These are phyloP conservation scores for Chaetoceros tenuissimus DNA, from an alignment of 108 stramenopile genomes.

Conservation along the genomic window DNA sequence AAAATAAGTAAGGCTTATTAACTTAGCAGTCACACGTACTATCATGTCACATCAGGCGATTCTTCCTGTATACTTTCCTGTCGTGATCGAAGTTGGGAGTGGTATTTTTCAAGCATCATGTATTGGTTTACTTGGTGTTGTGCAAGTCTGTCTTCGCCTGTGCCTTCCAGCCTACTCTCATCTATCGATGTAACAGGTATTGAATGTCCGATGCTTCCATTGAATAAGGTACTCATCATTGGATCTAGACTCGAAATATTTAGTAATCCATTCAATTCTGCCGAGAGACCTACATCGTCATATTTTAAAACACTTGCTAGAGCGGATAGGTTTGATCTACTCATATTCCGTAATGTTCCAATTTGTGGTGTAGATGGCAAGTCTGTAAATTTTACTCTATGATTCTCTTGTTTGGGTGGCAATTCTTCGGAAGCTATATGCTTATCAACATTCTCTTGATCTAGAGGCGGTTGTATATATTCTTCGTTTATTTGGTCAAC, in stretches of 20 bases:
- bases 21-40: no score
- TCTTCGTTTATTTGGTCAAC: conserved; percentile 12
- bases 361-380: background rate
- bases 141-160: no score
- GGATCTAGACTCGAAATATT: conserved; percentile 25
- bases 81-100: background rate
- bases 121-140: no score
- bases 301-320: conserved; percentile 29
- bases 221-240: background rate
- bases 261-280: conserved; percentile 31
- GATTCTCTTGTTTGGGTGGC: background rate
- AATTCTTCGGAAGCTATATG: conserved; percentile 30
- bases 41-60: no score
- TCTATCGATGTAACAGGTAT: background rate
- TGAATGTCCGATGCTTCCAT: background rate
- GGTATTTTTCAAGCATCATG: conserved; percentile 8
- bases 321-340: background rate
- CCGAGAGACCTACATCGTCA: conserved; percentile 37
- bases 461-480: conserved; percentile 17
- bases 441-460: conserved; percentile 7
- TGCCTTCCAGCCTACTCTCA: background rate
- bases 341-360: background rate
- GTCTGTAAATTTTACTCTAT: background rate
- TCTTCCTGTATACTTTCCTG: no score
- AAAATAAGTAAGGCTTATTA: no score